Evolutionary conservation across 2,329 filamentous ascomycete species (phyloP).

Genomic region (Paecilomyces fulvus): DNA sequence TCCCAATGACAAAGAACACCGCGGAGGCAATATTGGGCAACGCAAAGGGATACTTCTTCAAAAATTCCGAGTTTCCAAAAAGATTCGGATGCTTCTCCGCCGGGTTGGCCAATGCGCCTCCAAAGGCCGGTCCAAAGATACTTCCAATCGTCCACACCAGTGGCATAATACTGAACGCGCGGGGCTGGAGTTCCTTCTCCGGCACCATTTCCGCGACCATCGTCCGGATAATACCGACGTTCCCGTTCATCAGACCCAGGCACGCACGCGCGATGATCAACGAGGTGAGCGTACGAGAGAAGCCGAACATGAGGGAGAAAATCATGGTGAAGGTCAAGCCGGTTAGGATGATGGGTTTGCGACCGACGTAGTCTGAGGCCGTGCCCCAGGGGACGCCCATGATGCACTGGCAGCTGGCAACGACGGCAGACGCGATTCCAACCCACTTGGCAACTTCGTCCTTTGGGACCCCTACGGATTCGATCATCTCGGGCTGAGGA

Average conservation of each 20-base stretch:
- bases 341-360: constrained; percentile 71
- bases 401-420: constrained; percentile 62
- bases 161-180: constrained; percentile 90
- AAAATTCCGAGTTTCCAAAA: constrained; percentile 59
- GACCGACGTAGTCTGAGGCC: constrained; percentile 67
- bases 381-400: constrained; percentile 70
- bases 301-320: constrained; percentile 72
- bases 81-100: constrained; percentile 62
- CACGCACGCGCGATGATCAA: constrained; percentile 68
- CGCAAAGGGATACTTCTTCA: constrained; percentile 70
- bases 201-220: constrained; percentile 92
- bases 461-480: constrained; percentile 60
- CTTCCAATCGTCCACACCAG: constrained; percentile 80
- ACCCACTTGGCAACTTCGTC: constrained; percentile 71
- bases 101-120: constrained; percentile 77
- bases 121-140: constrained; percentile 80
- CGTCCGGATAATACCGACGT: constrained; percentile 78
- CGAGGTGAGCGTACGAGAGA: constrained; percentile 71
- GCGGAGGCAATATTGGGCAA: constrained; percentile 76
- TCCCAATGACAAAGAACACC: constrained; percentile 67
- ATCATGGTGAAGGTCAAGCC: constrained; percentile 73
- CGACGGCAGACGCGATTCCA: constrained; percentile 63
- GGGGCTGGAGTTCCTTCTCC: constrained; percentile 74
- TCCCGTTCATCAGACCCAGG: constrained; percentile 80
- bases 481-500: constrained; percentile 67